Conservation (phyloP, 2,329 filamentous ascomycete species). For the Paracorniculantispora psalliotae region DNA sequence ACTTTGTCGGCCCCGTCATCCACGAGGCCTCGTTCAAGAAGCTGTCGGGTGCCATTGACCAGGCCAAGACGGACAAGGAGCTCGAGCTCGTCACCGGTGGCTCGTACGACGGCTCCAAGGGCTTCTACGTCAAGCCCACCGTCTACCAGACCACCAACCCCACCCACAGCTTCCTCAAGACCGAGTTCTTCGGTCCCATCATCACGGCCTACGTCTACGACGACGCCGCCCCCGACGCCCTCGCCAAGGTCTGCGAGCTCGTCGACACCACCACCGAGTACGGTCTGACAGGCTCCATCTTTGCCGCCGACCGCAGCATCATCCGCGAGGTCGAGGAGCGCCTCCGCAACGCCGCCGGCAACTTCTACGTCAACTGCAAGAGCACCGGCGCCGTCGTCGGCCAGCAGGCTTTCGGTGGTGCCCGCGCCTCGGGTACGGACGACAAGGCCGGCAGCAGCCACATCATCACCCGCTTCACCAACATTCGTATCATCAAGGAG, state of each 20-base stretch:
- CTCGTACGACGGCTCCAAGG: conserved; percentile 69
- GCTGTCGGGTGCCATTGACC: conserved; percentile 69
- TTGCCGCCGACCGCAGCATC: conserved; percentile 62
- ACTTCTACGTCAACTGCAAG: conserved; percentile 87
- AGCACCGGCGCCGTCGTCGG: conserved; percentile 68
- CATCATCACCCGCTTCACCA: conserved; percentile 61
- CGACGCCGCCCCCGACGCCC: conserved; percentile 55
- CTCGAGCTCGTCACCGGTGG: conserved; percentile 72
- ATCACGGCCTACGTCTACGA: conserved; percentile 73
- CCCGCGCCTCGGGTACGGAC: conserved; percentile 64
- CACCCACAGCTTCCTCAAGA: conserved; percentile 66
- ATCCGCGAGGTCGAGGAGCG: conserved; percentile 65
- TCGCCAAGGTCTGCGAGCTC: conserved; percentile 53
- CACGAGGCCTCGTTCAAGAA: conserved; percentile 79
- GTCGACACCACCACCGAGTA: conserved; percentile 73
- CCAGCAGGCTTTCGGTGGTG: conserved; percentile 68
- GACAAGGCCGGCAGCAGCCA: conserved; percentile 67
- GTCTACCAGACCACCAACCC: conserved; percentile 73
- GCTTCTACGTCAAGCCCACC: conserved; percentile 81
- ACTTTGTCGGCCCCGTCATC: conserved; percentile 86
- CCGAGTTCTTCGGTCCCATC: conserved; percentile 79
- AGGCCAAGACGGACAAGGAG: conserved; percentile 68
- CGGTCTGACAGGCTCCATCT: conserved; percentile 70
- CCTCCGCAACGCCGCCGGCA: conserved; percentile 68
- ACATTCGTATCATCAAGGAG: conserved; percentile 66